A percentile compares a stretch with the other conserved stretches of the same genome.
Conservation (phyloP, 495 filamentous ascomycete species). For the Friedmanniomyces endolithicus region DNA sequence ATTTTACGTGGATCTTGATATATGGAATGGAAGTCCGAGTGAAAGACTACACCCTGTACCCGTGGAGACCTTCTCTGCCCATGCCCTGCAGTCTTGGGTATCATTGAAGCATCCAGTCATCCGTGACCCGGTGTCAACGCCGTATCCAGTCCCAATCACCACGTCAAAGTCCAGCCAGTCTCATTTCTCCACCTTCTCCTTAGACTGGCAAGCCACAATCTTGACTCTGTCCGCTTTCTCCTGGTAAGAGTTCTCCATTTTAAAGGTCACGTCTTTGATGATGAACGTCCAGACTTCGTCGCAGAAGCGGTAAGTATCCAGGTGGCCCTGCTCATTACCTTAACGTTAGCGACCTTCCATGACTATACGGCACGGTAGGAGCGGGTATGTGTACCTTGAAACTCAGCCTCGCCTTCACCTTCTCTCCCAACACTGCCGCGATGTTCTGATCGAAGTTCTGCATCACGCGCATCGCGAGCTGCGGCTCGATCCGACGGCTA, state of each 20-base stretch:
- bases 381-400: slow-evolving; percentile 66
- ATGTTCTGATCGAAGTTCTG: slow-evolving; percentile 83
- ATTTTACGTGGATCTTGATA: neutral
- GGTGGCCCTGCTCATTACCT: slow-evolving; percentile 54
- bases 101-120: neutral
- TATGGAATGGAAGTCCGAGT: neutral
- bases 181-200: slow-evolving; percentile 10
- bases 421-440: slow-evolving; percentile 75
- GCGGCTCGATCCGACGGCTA: slow-evolving; percentile 84
- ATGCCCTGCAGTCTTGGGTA: neutral
- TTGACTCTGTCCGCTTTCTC: slow-evolving; percentile 57
- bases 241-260: slow-evolving; percentile 62
- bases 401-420: slow-evolving; percentile 75
- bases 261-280: slow-evolving; percentile 96
- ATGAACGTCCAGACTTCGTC: slow-evolving; percentile 99
- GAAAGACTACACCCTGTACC: neutral
- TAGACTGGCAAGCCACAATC: slow-evolving; percentile 70
- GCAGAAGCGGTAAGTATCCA: slow-evolving; percentile 99
- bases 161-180: neutral
- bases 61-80: neutral
- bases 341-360: too few relatives aligned
- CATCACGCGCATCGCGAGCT: slow-evolving; percentile 96
- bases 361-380: too few relatives aligned
- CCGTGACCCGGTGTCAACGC: neutral
- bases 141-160: neutral